These are phyloP conservation scores for Ceratocystis colombiana DNA, from an alignment of 2,329 filamentous ascomycete species.

Conservation along the genomic window DNA sequence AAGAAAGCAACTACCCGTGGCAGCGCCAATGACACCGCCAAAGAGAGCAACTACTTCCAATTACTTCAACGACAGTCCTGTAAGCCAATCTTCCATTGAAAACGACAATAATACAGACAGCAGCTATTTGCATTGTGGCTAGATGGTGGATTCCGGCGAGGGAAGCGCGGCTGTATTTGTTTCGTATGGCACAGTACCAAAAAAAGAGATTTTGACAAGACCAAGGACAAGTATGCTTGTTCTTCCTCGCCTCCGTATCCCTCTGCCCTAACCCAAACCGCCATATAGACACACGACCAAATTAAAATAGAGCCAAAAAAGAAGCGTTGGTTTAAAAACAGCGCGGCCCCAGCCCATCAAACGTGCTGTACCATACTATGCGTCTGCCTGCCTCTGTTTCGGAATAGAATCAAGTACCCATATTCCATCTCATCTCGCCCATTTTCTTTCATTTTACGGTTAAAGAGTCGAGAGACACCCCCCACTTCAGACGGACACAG, in stretches of 20 bases:
- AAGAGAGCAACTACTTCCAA: no score
- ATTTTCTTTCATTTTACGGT: neutral
- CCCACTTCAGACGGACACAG: slow-evolving; percentile 10
- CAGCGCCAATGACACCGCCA: neutral
- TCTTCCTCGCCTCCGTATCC: neutral
- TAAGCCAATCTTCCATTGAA: neutral
- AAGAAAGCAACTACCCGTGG: neutral
- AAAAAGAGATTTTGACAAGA: neutral
- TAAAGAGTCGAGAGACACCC: neutral
- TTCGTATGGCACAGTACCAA: neutral
- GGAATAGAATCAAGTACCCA: slow-evolving; percentile 3
- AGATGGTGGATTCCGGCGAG: neutral
- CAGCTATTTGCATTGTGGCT: neutral
- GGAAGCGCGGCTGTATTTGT: neutral
- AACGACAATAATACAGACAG: neutral
- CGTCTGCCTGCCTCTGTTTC: neutral
- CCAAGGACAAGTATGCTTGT: neutral
- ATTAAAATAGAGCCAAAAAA: neutral
- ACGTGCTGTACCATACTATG: neutral
- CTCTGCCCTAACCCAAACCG: no score
- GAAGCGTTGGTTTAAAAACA: neutral
- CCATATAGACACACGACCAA: neutral
- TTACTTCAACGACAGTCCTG: no score
- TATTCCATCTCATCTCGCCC: neutral
- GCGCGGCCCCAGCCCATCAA: neutral